Evolutionary conservation across 169 alveolate genomes (phyloP).

Genomic region (Eimeria acervulina): DNA sequence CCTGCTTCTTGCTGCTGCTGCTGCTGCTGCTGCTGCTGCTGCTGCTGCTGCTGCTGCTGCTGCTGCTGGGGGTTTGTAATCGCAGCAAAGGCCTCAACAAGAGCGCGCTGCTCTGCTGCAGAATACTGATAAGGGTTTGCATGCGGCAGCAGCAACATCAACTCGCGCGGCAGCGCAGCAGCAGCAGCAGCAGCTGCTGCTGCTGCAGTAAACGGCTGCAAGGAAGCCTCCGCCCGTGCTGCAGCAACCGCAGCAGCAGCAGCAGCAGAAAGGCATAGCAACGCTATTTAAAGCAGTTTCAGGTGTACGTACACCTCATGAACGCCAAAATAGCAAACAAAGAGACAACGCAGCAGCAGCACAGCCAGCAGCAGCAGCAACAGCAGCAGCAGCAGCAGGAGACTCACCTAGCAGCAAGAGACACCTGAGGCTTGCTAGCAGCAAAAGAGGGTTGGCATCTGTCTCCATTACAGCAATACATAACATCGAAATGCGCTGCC

Average conservation of each 20-base stretch:
- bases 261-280: background rate
- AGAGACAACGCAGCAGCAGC: background rate
- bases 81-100: background rate
- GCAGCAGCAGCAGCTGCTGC: constrained; percentile 45
- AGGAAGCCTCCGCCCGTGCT: constrained; percentile 50
- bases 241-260: constrained; percentile 12
- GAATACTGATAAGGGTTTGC: background rate
- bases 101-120: constrained; percentile 54
- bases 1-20: constrained; percentile 19
- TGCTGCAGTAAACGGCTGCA: constrained; percentile 16
- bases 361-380: background rate
- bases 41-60: constrained; percentile 22
- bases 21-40: constrained; percentile 20
- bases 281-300: background rate
- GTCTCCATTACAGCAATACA: constrained; percentile 7
- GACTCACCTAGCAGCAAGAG: constrained; percentile 8
- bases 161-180: constrained; percentile 36
- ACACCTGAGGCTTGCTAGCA: constrained; percentile 9
- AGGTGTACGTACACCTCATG: too few species aligned
- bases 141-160: constrained; percentile 57
- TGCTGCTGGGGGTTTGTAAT: background rate
- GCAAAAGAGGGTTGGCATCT: background rate
- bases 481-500: background rate
- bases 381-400: background rate
- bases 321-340: background rate